Percentiles rank a stretch among this genome's conserved stretches.
phyloP scores from a whole-genome alignment of 148 eudicot species.

The Rheum nobile region DNA sequence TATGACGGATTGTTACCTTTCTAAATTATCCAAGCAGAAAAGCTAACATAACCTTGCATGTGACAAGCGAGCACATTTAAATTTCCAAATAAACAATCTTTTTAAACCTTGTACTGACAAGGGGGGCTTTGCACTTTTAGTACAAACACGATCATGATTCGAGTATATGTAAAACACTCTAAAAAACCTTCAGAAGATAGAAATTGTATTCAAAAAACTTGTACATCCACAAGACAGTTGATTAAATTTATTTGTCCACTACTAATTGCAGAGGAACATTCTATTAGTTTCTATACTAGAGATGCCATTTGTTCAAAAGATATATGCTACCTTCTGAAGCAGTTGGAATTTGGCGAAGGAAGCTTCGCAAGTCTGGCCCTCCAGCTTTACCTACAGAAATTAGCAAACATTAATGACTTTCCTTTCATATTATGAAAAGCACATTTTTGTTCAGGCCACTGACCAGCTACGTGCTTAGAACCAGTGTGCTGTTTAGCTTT shows the following conservation, averaged over 20 bases:
- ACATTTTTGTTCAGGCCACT: conserved; percentile 12
- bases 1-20: neutral
- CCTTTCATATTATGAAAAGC: neutral
- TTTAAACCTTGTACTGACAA: neutral
- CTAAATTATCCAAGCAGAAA: neutral
- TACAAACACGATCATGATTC: neutral
- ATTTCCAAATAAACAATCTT: neutral
- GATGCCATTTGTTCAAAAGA: neutral
- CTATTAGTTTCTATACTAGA: neutral
- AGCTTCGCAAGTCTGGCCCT: conserved; percentile 78
- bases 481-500: conserved; percentile 33
- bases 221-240: neutral
- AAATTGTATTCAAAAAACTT: neutral
- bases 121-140: neutral
- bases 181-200: neutral
- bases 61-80: neutral
- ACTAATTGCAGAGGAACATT: neutral
- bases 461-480: conserved; percentile 32
- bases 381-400: conserved; percentile 50
- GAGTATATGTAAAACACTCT: neutral
- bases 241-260: neutral
- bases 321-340: conserved; percentile 47
- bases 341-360: conserved; percentile 54
- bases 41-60: neutral
- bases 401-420: neutral